Conservation (phyloP, 2,329 filamentous ascomycete species). For the Colletotrichum magnum region DNA sequence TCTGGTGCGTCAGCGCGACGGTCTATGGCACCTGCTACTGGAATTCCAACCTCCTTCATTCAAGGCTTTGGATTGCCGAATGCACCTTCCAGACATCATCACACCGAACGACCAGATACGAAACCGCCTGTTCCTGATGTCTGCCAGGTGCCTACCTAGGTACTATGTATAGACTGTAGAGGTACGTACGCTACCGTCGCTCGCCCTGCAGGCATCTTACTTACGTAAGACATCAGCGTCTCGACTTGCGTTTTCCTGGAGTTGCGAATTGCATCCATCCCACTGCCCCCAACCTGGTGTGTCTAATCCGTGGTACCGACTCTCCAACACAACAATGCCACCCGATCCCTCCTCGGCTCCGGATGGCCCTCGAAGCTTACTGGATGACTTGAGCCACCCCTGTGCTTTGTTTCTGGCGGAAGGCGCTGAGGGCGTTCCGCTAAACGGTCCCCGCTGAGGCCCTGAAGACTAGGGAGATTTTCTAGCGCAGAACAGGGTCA, state of each 20-base stretch:
- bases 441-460: slow-evolving; percentile 4
- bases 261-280: background rate
- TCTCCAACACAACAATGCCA: slow-evolving; percentile 10
- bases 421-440: slow-evolving; percentile 3
- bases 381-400: slow-evolving; percentile 8
- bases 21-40: no score
- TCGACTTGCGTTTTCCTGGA: background rate
- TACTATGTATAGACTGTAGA: no score
- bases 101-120: no score
- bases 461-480: background rate
- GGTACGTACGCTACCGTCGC: no score
- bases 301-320: slow-evolving; percentile 11
- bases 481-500: slow-evolving; percentile 1
- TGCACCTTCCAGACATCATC: no score
- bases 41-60: no score
- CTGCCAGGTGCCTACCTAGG: no score
- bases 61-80: no score
- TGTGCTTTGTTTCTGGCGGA: slow-evolving; percentile 20
- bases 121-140: no score
- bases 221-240: no score
- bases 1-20: no score
- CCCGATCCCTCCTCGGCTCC: slow-evolving; percentile 22
- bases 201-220: no score
- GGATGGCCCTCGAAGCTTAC: background rate
- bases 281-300: background rate